Base-by-base conservation (phyloP, 2,329 filamentous ascomycete genomes). In the Zasmidium angulare region DNA sequence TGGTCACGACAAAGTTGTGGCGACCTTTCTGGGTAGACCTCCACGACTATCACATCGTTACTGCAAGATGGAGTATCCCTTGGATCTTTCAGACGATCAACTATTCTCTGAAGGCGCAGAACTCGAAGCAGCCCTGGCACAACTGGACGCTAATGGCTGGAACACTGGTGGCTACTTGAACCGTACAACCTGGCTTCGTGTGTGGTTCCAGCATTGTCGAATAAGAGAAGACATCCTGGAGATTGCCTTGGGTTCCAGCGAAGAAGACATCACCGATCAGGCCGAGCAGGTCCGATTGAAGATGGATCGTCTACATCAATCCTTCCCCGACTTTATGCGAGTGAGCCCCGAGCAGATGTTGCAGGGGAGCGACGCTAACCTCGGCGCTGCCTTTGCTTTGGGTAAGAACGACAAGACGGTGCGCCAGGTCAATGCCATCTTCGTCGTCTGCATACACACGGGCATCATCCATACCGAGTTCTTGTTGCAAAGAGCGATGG, bases 221-320 rank as follows among this genome's bases (percentile, higher is more conserved):
- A 76, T 87, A 7, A 76, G 82, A 1, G 84, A 87, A 61, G 84
- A 87, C 50, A 79, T 87, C 3, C 75, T 87, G 3, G 82, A 86
- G 62, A 75, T 86, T 21, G 83, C 83, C 0, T 71, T 86, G 0
- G 80, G 79, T 2, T 65, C 72, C 2, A 68, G 69, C 56, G 68
- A 71, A 6, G 71, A 74, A 10, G 75, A 78, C 9, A 71, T 80
- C 2, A 59, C 75, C 10, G 66, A 71, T 10, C 75, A 77, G 3
- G 66, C 70, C 0, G 72, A 76, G 9, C 64, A 81, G n/a, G 72
- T 74, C 7, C 65, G 67, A 10, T 75, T 75, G 19, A 73, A 75
- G 1, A 68, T 76, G 0, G 68, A 74, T 4, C 74, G 78, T 1
- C 55, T 82, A 1, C 72, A 75, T 11, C 67, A 75, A 7, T 68